phyloP scores from a whole-genome alignment of 148 eudicot species.

The Euryodendron excelsum region DNA sequence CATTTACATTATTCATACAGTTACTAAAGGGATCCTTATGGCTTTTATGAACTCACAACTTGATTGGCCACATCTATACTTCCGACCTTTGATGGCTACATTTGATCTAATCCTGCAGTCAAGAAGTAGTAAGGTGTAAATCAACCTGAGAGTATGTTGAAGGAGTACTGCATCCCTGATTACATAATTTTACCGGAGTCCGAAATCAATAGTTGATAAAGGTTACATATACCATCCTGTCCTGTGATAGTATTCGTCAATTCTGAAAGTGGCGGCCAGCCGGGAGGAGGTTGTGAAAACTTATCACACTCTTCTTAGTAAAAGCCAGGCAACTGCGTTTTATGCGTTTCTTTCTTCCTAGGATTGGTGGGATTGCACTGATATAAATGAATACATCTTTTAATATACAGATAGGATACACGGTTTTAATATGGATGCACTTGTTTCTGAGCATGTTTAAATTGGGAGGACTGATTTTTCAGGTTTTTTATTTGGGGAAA shows the following conservation, averaged over 20 bases:
- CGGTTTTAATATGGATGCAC: not conserved
- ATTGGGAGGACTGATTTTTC: not conserved
- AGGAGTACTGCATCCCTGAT: conserved; percentile 25
- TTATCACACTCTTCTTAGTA: conserved; percentile 19
- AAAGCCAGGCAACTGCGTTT: conserved; percentile 12
- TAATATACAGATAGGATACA: not conserved
- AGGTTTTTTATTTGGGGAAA: conserved; percentile 28
- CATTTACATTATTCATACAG: not conserved
- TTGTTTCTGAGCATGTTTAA: not conserved
- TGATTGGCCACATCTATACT: not conserved
- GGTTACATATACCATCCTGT: conserved; percentile 14
- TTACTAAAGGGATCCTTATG: not conserved
- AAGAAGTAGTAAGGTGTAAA: not conserved
- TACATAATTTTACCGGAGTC: conserved; percentile 20
- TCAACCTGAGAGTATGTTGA: not conserved
- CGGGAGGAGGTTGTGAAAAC: conserved; percentile 25
- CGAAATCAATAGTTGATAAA: not conserved
- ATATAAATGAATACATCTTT: not conserved
- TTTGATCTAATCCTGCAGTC: not conserved
- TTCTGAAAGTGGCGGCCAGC: conserved; percentile 30
- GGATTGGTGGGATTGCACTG: not conserved
- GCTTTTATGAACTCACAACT: not conserved
- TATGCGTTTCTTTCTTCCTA: not conserved
- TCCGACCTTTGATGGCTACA: not conserved
- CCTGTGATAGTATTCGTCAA: conserved; percentile 29